A percentile compares a stretch with the other conserved stretches of the same genome.
Evolutionary conservation across 495 filamentous ascomycete genomes (phyloP).

Genomic region (Aspergillus hancockii): DNA sequence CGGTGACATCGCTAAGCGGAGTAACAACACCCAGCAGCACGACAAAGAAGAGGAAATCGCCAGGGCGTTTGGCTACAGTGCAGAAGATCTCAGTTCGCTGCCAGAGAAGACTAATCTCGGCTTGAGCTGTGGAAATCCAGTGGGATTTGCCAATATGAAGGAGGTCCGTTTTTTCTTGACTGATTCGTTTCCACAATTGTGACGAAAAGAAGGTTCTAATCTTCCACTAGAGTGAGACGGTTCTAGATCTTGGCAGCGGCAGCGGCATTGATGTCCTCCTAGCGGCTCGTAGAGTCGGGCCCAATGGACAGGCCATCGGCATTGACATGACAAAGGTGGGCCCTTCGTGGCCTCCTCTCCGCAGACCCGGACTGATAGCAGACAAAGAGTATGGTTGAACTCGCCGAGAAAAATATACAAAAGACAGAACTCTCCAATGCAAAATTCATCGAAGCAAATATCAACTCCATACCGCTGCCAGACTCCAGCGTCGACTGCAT

Average conservation of each 20-base stretch:
- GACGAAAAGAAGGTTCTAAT: not conserved
- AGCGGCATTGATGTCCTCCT: conserved; percentile 64
- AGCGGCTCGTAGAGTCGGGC: conserved; percentile 53
- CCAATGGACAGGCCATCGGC: conserved; percentile 53
- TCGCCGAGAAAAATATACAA: conserved; percentile 38
- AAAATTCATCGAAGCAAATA: conserved; percentile 48
- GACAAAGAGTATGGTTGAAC: conserved; percentile 55
- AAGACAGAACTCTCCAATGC: conserved; percentile 36
- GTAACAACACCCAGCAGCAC: not conserved
- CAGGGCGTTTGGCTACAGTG: conserved; percentile 57
- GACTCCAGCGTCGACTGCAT: conserved; percentile 51
- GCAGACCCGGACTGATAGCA: not conserved
- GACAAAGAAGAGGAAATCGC: conserved; percentile 40
- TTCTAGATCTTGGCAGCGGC: conserved; percentile 61
- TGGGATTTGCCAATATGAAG: conserved; percentile 51
- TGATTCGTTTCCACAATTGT: too few relatives aligned
- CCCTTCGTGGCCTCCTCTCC: not conserved
- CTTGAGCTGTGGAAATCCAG: conserved; percentile 62
- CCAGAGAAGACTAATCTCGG: conserved; percentile 59
- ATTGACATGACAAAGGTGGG: conserved; percentile 63
- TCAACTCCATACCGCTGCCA: conserved; percentile 48
- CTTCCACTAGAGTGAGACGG: conserved; percentile 50
- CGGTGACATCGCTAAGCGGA: conserved; percentile 15
- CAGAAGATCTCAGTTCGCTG: conserved; percentile 50
- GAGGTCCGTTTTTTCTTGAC: conserved; percentile 25